Conservation (phyloP, 495 filamentous ascomycete species). For the Halenospora varia region DNA sequence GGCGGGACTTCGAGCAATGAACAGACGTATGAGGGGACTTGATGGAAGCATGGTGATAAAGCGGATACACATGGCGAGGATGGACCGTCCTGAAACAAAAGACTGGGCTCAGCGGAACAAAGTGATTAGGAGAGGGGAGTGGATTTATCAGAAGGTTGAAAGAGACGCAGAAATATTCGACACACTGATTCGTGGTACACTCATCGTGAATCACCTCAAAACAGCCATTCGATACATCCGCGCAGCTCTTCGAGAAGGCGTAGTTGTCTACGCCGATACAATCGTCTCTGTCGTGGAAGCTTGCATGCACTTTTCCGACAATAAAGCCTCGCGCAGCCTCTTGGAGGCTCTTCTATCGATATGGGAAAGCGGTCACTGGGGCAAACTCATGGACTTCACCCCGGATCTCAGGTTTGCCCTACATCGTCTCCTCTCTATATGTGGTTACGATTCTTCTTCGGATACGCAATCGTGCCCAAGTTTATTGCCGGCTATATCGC, state of each 20-base stretch:
- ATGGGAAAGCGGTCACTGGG: neutral
- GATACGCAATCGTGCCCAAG: neutral
- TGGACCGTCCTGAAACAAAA: neutral
- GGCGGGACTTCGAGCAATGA: slow-evolving; percentile 34
- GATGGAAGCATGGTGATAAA: slow-evolving; percentile 12
- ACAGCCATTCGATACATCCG: slow-evolving; percentile 13
- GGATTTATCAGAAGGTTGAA: slow-evolving; percentile 10
- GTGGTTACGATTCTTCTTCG: slow-evolving; percentile 5
- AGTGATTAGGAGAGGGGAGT: slow-evolving; percentile 9
- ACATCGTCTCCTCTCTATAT: slow-evolving; percentile 10
- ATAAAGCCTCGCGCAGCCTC: slow-evolving; percentile 1
- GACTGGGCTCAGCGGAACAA: slow-evolving; percentile 18
- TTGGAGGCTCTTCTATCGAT: slow-evolving; percentile 5
- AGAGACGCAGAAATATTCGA: slow-evolving; percentile 20
- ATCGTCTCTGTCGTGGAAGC: slow-evolving; percentile 4
- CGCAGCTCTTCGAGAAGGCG: slow-evolving; percentile 15
- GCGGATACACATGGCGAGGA: neutral
- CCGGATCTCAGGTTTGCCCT: neutral
- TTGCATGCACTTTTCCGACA: slow-evolving; percentile 2
- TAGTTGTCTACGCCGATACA: neutral
- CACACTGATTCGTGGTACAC: slow-evolving; percentile 13
- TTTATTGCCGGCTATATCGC: neutral
- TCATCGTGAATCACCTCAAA: slow-evolving; percentile 5
- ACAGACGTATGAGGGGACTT: slow-evolving; percentile 36
- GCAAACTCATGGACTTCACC: neutral